Evolutionary conservation across 306 rosid species (phyloP).

Genomic region (Dalbergia oliveri): DNA sequence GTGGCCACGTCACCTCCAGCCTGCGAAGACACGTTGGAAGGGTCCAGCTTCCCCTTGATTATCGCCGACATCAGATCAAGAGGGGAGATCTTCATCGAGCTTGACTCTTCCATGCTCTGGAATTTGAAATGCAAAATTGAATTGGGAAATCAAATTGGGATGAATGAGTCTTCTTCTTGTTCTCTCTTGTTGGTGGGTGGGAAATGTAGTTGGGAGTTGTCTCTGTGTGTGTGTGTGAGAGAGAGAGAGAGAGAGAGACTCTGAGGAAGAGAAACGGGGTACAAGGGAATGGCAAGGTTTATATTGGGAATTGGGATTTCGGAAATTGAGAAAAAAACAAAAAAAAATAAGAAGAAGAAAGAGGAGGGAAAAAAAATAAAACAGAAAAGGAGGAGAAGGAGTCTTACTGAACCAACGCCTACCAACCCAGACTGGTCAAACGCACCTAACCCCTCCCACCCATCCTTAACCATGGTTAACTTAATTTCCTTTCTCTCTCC

Average conservation of each 20-base stretch:
- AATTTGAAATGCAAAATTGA: neutral
- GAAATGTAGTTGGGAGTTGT: slow-evolving; percentile 51
- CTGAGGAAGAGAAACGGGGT: neutral
- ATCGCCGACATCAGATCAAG: slow-evolving; percentile 88
- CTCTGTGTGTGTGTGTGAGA: neutral
- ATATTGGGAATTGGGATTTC: slow-evolving; percentile 6
- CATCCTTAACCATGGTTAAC: slow-evolving; percentile 53
- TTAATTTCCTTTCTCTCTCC: neutral
- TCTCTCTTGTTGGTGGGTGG: slow-evolving; percentile 28
- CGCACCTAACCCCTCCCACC: slow-evolving; percentile 56
- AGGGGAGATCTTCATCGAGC: slow-evolving; percentile 83
- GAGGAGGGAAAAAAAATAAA: slow-evolving; percentile 37
- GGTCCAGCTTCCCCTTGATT: slow-evolving; percentile 76
- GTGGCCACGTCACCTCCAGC: slow-evolving; percentile 54
- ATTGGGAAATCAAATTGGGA: neutral
- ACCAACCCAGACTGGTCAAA: slow-evolving; percentile 79
- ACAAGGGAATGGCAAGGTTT: slow-evolving; percentile 34
- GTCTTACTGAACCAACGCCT: slow-evolving; percentile 55
- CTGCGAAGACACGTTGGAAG: slow-evolving; percentile 66
- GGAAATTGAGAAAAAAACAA: neutral
- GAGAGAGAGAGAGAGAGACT: slow-evolving; percentile 33
- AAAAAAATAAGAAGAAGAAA: neutral
- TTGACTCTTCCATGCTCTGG: slow-evolving; percentile 65
- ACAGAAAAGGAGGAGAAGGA: slow-evolving; percentile 7
- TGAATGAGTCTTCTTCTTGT: slow-evolving; percentile 27